Evolutionary conservation across 148 eudicot species (phyloP).

Genomic region (Chenopodium album): DNA sequence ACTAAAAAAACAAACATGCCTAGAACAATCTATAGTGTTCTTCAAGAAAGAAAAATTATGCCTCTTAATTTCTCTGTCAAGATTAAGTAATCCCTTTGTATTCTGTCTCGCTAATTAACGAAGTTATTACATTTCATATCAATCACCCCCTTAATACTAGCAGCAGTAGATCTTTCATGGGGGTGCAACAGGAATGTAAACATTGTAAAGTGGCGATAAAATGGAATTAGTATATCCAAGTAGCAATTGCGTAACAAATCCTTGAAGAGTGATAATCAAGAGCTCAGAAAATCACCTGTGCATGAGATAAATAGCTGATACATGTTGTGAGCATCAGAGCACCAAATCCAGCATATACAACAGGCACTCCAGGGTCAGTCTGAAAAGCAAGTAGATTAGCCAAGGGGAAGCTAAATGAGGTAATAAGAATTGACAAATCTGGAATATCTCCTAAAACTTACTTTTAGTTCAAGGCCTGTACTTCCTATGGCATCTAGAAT

Average conservation of each 20-base stretch:
- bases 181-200: not conserved
- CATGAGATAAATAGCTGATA: conserved; percentile 84
- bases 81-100: not conserved
- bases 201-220: not conserved
- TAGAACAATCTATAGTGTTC: not conserved
- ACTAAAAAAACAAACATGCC: not conserved
- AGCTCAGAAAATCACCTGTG: conserved; percentile 58
- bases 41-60: not conserved
- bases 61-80: not conserved
- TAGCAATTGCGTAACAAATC: not conserved
- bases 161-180: not conserved
- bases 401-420: not conserved
- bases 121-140: not conserved
- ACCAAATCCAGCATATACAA: conserved; percentile 97
- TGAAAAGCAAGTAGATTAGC: conserved; percentile 32
- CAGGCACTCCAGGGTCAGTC: conserved; percentile 95
- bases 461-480: conserved; percentile 89
- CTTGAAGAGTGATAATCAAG: not conserved
- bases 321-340: conserved; percentile 94
- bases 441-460: conserved; percentile 17
- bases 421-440: not conserved
- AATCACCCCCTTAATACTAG: not conserved
- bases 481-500: conserved; percentile 91
- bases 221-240: not conserved
- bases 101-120: not conserved